These are phyloP conservation scores for Starmerella vitae DNA, from an alignment of 805 yeast genomes.

Conservation along the genomic window DNA sequence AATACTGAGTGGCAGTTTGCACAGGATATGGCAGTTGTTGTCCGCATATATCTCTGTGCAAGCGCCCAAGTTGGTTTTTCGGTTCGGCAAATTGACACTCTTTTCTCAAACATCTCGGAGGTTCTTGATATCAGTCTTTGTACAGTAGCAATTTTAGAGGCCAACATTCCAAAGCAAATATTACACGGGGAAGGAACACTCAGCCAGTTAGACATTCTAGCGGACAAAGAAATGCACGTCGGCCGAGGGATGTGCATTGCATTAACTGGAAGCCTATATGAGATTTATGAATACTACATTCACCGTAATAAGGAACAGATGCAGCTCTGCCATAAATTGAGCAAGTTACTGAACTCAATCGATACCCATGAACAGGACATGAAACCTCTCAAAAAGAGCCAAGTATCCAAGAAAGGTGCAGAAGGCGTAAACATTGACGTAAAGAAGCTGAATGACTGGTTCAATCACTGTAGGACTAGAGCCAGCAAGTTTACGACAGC, in stretches of 20 bases:
- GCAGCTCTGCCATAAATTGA: constrained; percentile 15
- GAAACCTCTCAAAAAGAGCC: neutral
- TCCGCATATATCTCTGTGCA: constrained; percentile 24
- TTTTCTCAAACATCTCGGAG: constrained; percentile 28
- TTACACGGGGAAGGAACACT: constrained; percentile 18
- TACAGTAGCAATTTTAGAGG: constrained; percentile 23
- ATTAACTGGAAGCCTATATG: constrained; percentile 24
- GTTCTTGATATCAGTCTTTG: constrained; percentile 25
- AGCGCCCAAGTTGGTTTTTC: constrained; percentile 23
- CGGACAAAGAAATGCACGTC: constrained; percentile 22
- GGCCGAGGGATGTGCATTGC: constrained; percentile 25
- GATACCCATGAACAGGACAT: neutral
- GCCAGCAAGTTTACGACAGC: constrained; percentile 26
- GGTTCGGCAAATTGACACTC: constrained; percentile 19
- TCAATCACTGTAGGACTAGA: constrained; percentile 24
- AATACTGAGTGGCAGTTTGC: constrained; percentile 29
- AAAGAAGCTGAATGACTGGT: constrained; percentile 23
- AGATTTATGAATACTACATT: constrained; percentile 27
- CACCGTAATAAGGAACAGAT: constrained; percentile 24
- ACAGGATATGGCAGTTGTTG: constrained; percentile 28
- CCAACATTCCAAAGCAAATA: constrained; percentile 24
- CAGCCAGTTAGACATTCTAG: constrained; percentile 10
- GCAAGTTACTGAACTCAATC: constrained; percentile 12
- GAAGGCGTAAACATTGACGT: neutral
- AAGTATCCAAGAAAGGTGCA: neutral